These are phyloP conservation scores for Paecilomyces fulvus DNA, from an alignment of 2,329 filamentous ascomycete species.

Conservation along the genomic window DNA sequence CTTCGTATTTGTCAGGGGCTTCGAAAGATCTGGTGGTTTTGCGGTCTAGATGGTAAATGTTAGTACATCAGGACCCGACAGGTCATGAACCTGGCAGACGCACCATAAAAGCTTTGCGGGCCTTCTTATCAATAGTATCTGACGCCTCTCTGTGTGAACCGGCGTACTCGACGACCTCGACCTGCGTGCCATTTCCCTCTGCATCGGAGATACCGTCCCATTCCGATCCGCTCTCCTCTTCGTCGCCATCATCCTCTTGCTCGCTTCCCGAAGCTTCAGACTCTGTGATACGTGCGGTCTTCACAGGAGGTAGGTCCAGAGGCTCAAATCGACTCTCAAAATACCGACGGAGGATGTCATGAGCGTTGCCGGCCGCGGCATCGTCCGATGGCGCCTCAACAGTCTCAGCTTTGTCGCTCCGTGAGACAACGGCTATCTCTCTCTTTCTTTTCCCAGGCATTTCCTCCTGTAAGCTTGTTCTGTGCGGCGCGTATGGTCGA, in stretches of 20 bases:
- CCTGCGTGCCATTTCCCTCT: slow-evolving; percentile 30
- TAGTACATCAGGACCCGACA: not conserved
- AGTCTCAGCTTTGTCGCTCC: slow-evolving; percentile 14
- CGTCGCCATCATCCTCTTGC: slow-evolving; percentile 14
- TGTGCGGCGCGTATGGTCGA: not conserved
- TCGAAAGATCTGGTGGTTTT: slow-evolving; percentile 41
- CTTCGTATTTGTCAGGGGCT: slow-evolving; percentile 9
- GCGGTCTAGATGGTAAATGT: slow-evolving; percentile 20
- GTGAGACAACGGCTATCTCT: slow-evolving; percentile 24
- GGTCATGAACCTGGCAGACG: slow-evolving; percentile 2
- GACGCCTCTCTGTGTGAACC: slow-evolving; percentile 30
- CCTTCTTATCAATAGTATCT: slow-evolving; percentile 47
- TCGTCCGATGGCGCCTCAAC: slow-evolving; percentile 5
- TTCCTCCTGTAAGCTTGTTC: not conserved
- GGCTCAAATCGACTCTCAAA: slow-evolving; percentile 87
- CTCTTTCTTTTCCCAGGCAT: slow-evolving; percentile 44
- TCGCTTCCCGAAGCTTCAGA: slow-evolving; percentile 8
- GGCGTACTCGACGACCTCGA: slow-evolving; percentile 58
- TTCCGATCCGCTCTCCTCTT: slow-evolving; percentile 37
- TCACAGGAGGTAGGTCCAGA: slow-evolving; percentile 36
- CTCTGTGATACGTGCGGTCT: slow-evolving; percentile 7
- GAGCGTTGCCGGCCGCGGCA: slow-evolving; percentile 45
- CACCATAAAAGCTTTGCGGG: slow-evolving; percentile 75
- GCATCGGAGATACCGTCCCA: slow-evolving; percentile 58
- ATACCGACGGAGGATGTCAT: slow-evolving; percentile 70